These are phyloP conservation scores for Hyaloperonospora brassicae DNA, from an alignment of 352 stramenopile genomes.

Conservation along the genomic window DNA sequence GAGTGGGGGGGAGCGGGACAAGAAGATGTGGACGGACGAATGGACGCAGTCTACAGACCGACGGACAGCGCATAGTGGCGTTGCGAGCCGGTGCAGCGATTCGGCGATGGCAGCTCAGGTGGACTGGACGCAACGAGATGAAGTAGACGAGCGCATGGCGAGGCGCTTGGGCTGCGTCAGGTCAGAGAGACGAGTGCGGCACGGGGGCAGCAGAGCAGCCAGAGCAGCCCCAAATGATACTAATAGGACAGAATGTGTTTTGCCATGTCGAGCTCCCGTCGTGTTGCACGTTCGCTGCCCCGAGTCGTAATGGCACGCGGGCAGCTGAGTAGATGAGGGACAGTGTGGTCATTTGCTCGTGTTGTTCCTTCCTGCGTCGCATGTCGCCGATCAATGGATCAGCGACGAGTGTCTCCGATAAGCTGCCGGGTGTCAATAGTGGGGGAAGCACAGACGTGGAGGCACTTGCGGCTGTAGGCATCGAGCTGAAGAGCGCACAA, in stretches of 20 bases:
- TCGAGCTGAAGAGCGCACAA: too few relatives aligned
- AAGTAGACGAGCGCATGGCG: conserved; percentile 12
- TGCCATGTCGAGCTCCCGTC: conserved; percentile 12
- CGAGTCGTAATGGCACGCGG: conserved; percentile 3
- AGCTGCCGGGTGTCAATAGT: conserved; percentile 23
- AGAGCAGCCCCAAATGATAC: conserved; percentile 19
- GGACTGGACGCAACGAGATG: conserved; percentile 19
- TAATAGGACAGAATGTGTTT: conserved; percentile 22
- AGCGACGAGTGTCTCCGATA: conserved; percentile 2
- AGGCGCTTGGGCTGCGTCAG: conserved; percentile 16
- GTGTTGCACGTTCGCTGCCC: conserved; percentile 7
- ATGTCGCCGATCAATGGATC: conserved; percentile 7
- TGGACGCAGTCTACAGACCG: too few relatives aligned
- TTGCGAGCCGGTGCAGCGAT: conserved; percentile 20
- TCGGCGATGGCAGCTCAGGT: conserved; percentile 2
- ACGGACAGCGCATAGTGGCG: too few relatives aligned
- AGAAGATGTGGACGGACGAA: too few relatives aligned
- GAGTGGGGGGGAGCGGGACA: not conserved
- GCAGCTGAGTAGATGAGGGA: too few relatives aligned
- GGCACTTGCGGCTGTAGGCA: conserved; percentile 37
- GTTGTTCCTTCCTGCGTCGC: not conserved
- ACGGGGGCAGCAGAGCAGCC: conserved; percentile 21
- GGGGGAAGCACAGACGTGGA: conserved; percentile 31
- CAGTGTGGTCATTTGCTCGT: too few relatives aligned
- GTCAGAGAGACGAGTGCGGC: conserved; percentile 14